These are phyloP conservation scores for Phytophthora pluvialis DNA, from an alignment of 352 stramenopile species.

Conservation along the genomic window DNA sequence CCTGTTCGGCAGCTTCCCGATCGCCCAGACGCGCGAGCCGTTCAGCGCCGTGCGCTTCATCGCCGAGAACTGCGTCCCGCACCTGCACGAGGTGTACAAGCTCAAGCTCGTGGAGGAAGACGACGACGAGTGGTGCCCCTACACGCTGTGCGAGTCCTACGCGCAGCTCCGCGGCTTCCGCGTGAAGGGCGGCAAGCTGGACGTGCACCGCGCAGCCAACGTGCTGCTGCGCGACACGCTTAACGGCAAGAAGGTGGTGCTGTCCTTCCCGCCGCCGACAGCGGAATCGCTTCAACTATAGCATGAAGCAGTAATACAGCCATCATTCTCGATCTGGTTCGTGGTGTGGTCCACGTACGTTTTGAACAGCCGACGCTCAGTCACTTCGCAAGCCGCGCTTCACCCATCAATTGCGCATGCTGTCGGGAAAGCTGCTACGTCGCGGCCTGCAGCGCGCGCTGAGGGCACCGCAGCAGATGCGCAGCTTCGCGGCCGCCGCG, in stretches of 20 bases:
- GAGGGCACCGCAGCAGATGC: slow-evolving; percentile 16
- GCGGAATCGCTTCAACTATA: not conserved
- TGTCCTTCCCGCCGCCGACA: slow-evolving; percentile 72
- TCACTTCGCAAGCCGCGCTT: slow-evolving; percentile 8
- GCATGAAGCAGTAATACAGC: not conserved
- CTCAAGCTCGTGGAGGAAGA: slow-evolving; percentile 75
- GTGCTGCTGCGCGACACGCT: slow-evolving; percentile 76
- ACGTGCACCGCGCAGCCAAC: slow-evolving; percentile 82
- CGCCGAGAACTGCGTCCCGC: slow-evolving; percentile 79
- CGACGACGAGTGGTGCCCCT: slow-evolving; percentile 79
- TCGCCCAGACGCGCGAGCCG: slow-evolving; percentile 85
- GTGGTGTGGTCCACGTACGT: slow-evolving; percentile 20
- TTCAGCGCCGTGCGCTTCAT: slow-evolving; percentile 89
- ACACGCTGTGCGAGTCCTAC: slow-evolving; percentile 78
- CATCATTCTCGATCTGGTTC: not conserved
- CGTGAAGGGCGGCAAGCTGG: slow-evolving; percentile 74
- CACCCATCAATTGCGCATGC: slow-evolving; percentile 25
- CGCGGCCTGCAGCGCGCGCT: slow-evolving; percentile 33
- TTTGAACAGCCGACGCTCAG: not conserved
- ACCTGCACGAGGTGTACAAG: slow-evolving; percentile 83
- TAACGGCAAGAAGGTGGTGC: slow-evolving; percentile 82
- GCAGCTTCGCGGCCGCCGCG: slow-evolving; percentile 28
- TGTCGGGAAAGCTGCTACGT: slow-evolving; percentile 43
- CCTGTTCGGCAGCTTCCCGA: slow-evolving; percentile 84
- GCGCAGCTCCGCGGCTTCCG: slow-evolving; percentile 76